phyloP scores from a whole-genome alignment of 2,329 filamentous ascomycete genomes.

The Amauroascus niger region DNA sequence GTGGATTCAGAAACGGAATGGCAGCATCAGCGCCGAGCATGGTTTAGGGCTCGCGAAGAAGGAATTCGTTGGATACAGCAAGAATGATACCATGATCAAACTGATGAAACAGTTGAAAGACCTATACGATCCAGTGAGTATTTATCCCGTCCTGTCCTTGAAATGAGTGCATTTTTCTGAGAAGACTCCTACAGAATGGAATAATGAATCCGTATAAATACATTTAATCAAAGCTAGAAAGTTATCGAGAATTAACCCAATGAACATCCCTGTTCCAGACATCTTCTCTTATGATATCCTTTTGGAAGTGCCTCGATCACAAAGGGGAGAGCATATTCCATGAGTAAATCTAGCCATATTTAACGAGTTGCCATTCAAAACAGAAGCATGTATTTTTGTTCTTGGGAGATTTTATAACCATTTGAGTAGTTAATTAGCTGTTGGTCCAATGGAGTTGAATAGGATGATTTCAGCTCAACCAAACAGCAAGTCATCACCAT shows the following conservation, averaged over 20 bases:
- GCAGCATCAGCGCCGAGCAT: slow-evolving; percentile 95
- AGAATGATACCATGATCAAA: slow-evolving; percentile 73
- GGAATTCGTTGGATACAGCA: slow-evolving; percentile 86
- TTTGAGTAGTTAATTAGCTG: too few relatives aligned
- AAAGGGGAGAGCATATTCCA: too few relatives aligned
- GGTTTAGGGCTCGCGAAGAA: slow-evolving; percentile 92
- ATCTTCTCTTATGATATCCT: neutral
- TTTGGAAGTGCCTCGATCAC: too few relatives aligned
- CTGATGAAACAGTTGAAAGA: slow-evolving; percentile 95
- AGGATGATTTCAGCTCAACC: too few relatives aligned
- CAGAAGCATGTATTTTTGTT: too few relatives aligned
- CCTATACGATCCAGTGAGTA: slow-evolving; percentile 81
- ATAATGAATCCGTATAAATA: slow-evolving; percentile 99
- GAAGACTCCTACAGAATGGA: slow-evolving; percentile 55
- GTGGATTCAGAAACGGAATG: slow-evolving; percentile 80
- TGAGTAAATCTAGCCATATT: too few relatives aligned
- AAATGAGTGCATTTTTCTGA: slow-evolving; percentile 17
- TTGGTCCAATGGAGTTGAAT: too few relatives aligned
- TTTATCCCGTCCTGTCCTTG: slow-evolving; percentile 14
- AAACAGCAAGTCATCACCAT: too few relatives aligned
- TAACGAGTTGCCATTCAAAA: too few relatives aligned
- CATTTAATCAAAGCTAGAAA: slow-evolving; percentile 40
- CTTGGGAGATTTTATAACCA: too few relatives aligned
- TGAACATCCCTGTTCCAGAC: neutral
- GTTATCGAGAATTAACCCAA: too few relatives aligned